Base-by-base conservation (phyloP, 371 early-diverging fungal genomes). In the Dinochytrium kinnereticum region DNA sequence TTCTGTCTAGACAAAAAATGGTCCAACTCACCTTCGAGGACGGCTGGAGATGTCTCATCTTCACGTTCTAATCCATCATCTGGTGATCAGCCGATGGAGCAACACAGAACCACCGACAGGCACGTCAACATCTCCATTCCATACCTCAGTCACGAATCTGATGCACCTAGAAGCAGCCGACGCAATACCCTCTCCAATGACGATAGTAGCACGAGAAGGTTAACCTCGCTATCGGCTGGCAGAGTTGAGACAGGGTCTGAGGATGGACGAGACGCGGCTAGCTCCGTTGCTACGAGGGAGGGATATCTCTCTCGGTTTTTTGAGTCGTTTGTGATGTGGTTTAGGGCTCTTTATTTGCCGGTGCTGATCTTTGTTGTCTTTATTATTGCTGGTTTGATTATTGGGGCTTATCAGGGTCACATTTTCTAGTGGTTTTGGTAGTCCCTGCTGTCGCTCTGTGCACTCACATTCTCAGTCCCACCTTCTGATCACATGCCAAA, bases 1-100 rank as follows among this genome's bases (percentile, higher is more conserved):
- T 70, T 70, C 50, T 70, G 70, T 26, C 61, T 70, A 1, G 70
- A 70, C 13, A 7, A 1, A 7, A 2, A 1, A 1, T 70, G 70
- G 70, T 24, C 51, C 26, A 53, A 53, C 55, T 21, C 13, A 13
- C 55, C 55, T 26, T n/a, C n/a, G n/a, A n/a, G n/a, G n/a, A n/a
- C n/a, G n/a, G n/a, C n/a, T n/a, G n/a, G n/a, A n/a, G n/a, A n/a
- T n/a, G n/a, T n/a, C n/a, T n/a, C n/a, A n/a, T n/a, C n/a, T n/a
- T n/a, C n/a, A n/a, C n/a, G n/a, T n/a, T n/a, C n/a, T n/a, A n/a
- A n/a, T n/a, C n/a, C n/a, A n/a, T n/a, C n/a, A n/a, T n/a, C n/a
- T n/a, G n/a, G n/a, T n/a, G n/a, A n/a, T n/a, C n/a, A n/a, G n/a
- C n/a, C n/a, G n/a, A n/a, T n/a, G n/a, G n/a, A n/a, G n/a, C n/a